Evolutionary conservation across 352 stramenopile species (phyloP), one percentile per base, ranked within the genome.

Genomic region (Phytophthora pistaciae): DNA sequence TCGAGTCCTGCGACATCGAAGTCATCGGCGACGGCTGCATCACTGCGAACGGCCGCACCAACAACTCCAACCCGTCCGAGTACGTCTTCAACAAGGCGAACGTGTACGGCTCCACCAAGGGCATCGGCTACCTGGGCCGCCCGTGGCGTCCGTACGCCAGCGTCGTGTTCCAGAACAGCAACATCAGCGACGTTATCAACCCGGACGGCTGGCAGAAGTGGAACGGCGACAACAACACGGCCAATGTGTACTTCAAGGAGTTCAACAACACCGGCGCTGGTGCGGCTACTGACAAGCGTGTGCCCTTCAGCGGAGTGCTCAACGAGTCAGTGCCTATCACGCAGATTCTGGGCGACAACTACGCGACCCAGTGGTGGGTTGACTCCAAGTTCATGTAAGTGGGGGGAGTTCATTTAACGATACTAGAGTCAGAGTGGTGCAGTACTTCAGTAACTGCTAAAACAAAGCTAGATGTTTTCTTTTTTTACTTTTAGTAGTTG

Each of bases 131-230:
- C 14, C 50, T 56, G 20, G 50, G 50, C 23, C 50, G 50, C 21
- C 50, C 50, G 50, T 56, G 50, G 50, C 50, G 50, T 36, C 50
- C 50, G 25, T 56, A 56, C 21, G 50, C 50, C 21, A 21, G 50
- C 23, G 50, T 56, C 21, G 50, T 56, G 10, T 56, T 21, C 9
- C 50, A 56, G 23, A 38, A 56, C 23, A 56, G 50, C 25, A 36
- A 56, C 18, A 21, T 56, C 21, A 21, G 50, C 23, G 25, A 56
- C 14, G 50, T 56, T 5, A 56, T 56, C 13, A 56, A 56, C 50
- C 13, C 50, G 25, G 14, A 56, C 3, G 50, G 50, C 23, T 56
- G 50, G 50, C 21, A 56, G 8, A 56, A n/a, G 11, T 56, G 50
- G 50, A 36, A 56, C 8, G 46, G 46, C 21, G 46, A 54, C 46